Evolutionary conservation across 2,329 filamentous ascomycete species (phyloP), one percentile per base, ranked within the genome.

Genomic region (Cladosporium oxysporum): DNA sequence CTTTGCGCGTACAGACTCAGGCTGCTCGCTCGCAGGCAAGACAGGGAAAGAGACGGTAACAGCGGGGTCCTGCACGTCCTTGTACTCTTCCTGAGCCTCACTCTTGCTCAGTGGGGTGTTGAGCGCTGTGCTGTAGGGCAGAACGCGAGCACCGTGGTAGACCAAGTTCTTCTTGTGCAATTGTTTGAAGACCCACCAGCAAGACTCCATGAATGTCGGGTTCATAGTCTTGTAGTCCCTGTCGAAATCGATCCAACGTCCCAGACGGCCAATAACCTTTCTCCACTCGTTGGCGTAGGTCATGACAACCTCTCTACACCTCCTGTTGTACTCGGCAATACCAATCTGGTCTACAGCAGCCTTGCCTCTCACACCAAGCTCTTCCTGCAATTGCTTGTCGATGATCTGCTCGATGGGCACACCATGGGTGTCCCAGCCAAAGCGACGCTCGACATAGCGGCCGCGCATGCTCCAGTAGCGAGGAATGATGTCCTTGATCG

Each of bases 191-290:
- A 95, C 91, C 93, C 94, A 97, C 94, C 94, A 98, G 70, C 91
- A 88, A 0, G 91, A 90, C 82, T 97, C 94, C 94, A 97, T 98
- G 81, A 96, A 98, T 23, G 83, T 89, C n/a, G 90, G 85, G 77
- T 98, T 90, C 92, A 97, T 97, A 41, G 92, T 97, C 90, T 97
- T 97, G 83, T 96, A 97, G 78, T 97, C 92, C 73, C 96, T 95
- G 79, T 98, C 94, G 73, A 98, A 97, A 79, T 97, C 94, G 73
- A 97, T 95, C 94, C 94, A 98, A 66, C 94, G 90, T 65, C 94
- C 94, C 49, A 98, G 81, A 68, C 94, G 85, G 75, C 96, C 92
- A 73, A 97, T 91, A 29, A 92, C 96, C 69, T 88, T 82, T 73
- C 92, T 87, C 94, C 94, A 98, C 78, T 97, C 94, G 18, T 84